Base-by-base conservation (phyloP, 768 basidiomycete genomes). In the Vararia minispora region DNA sequence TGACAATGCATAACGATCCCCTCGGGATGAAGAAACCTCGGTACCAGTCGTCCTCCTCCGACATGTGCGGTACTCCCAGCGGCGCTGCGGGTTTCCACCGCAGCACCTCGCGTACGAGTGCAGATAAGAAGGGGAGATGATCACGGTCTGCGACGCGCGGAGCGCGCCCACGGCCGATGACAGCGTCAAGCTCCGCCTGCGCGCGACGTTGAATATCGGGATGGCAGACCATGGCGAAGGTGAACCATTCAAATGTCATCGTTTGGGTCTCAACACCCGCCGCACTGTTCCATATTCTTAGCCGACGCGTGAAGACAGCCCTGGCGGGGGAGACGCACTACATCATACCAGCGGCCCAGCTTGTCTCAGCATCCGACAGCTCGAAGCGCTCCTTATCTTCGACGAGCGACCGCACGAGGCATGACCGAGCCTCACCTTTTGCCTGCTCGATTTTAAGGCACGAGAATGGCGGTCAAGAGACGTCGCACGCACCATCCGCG, bases 321-420 rank as follows among this genome's bases (percentile, higher is more conserved):
- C n/a, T n/a, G n/a, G n/a, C n/a, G n/a, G n/a, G n/a, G n/a, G 28
- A 7, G n/a, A 35, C 42, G 26, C 28, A 42, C 43, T 37, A 42
- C 35, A 37, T 18, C n/a, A 22, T 37, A 1, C 33, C 43, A 6
- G 40, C 28, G 1, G 37, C 34, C 43, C 43, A 44, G 4, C 30
- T 27, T 11, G 25, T 25, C 25, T 44, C 43, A 11, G 16, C 24
- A 4, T 10, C 8, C 1, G 43, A 44, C 3, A 44, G 29, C 20
- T 41, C 18, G 26, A 33, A 16, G 21, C 21, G 20, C 3, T 37
- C 39, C 2, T 16, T 27, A 7, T 27, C 21, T 25, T 20, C 29
- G 27, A 44, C 32, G 20, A 44, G 23, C 8, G 22, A 35, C 2
- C 39, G 39, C 8, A 29, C 28, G 4, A 41, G 30, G 37, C 39